Conservation (phyloP, 2,329 filamentous ascomycete genomes). For the Zymoseptoria crescenta region DNA sequence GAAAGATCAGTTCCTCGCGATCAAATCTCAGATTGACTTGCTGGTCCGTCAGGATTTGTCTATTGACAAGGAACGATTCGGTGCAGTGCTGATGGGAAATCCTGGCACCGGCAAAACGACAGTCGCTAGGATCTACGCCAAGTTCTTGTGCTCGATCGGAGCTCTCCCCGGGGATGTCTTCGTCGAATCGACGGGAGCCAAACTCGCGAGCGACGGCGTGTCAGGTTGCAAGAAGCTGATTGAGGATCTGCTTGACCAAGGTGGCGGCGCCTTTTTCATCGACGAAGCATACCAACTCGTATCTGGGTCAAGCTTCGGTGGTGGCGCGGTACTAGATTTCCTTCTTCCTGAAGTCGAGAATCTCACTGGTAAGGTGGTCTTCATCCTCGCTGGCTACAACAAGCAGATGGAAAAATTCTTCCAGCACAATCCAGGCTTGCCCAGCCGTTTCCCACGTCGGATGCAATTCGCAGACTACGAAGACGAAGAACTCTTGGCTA, state of each 20-base stretch:
- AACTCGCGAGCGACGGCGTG: slow-evolving; percentile 56
- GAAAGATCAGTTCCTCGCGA: slow-evolving; percentile 54
- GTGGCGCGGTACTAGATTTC: slow-evolving; percentile 59
- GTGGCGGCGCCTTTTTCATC: slow-evolving; percentile 66
- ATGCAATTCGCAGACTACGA: slow-evolving; percentile 63
- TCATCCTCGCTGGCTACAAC: slow-evolving; percentile 65
- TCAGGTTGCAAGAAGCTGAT: slow-evolving; percentile 50
- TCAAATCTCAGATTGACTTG: slow-evolving; percentile 58
- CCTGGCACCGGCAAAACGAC: slow-evolving; percentile 75
- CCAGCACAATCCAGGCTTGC: slow-evolving; percentile 62
- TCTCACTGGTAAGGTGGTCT: slow-evolving; percentile 58
- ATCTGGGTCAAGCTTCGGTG: slow-evolving; percentile 49
- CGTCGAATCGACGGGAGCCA: slow-evolving; percentile 60
- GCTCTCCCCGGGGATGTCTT: slow-evolving; percentile 55
- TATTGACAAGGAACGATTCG: slow-evolving; percentile 52
- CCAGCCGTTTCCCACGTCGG: slow-evolving; percentile 58
- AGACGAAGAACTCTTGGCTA: slow-evolving; percentile 55
- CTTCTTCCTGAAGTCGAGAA: slow-evolving; percentile 68
- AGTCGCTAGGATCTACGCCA: slow-evolving; percentile 61
- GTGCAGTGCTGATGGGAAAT: slow-evolving; percentile 60
- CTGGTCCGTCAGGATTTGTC: slow-evolving; percentile 50
- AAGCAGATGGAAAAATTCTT: slow-evolving; percentile 73
- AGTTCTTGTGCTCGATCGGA: slow-evolving; percentile 55
- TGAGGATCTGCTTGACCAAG: slow-evolving; percentile 47
- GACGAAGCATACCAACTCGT: slow-evolving; percentile 73